Conservation (phyloP, 768 basidiomycete species). For the Melanogaster broomeanus region DNA sequence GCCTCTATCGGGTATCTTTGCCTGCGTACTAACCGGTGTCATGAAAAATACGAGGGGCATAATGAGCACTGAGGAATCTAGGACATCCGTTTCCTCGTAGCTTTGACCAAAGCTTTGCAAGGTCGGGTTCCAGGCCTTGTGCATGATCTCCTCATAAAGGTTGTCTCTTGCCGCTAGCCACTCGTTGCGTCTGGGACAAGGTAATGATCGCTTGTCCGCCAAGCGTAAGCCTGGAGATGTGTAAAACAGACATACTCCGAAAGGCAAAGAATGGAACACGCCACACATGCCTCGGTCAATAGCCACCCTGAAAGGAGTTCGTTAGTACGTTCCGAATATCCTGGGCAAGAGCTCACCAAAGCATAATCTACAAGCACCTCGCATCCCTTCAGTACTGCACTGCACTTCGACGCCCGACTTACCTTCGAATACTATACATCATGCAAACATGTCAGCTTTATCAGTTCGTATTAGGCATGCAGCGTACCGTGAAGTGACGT, state of each 20-base stretch:
- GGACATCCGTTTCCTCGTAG: conserved; percentile 79
- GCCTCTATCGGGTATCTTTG: not conserved
- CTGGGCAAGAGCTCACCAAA: conserved; percentile 58
- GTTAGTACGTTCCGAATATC: not conserved
- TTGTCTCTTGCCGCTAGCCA: conserved; percentile 80
- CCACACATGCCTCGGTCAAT: conserved; percentile 73
- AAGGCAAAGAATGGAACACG: not conserved
- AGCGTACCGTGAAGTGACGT: conserved; percentile 79
- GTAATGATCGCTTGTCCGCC: conserved; percentile 92
- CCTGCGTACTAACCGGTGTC: conserved; percentile 55
- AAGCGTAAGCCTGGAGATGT: conserved; percentile 68
- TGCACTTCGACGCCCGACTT: conserved; percentile 14
- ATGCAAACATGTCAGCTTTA: conserved; percentile 1
- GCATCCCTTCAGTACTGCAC: conserved; percentile 6
- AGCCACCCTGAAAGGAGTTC: conserved; percentile 69
- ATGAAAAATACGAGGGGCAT: conserved; percentile 95
- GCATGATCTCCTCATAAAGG: conserved; percentile 93
- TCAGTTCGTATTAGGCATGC: not conserved
- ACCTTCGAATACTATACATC: conserved; percentile 74
- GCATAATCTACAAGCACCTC: conserved; percentile 64
- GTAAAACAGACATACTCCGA: not conserved
- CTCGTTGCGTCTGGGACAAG: conserved; percentile 67
- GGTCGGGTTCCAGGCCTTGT: conserved; percentile 79
- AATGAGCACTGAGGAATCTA: conserved; percentile 89
- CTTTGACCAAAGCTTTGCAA: conserved; percentile 79